phyloP scores from a whole-genome alignment of 1,139 yeast species.

The Debaryomyces coudertii region DNA sequence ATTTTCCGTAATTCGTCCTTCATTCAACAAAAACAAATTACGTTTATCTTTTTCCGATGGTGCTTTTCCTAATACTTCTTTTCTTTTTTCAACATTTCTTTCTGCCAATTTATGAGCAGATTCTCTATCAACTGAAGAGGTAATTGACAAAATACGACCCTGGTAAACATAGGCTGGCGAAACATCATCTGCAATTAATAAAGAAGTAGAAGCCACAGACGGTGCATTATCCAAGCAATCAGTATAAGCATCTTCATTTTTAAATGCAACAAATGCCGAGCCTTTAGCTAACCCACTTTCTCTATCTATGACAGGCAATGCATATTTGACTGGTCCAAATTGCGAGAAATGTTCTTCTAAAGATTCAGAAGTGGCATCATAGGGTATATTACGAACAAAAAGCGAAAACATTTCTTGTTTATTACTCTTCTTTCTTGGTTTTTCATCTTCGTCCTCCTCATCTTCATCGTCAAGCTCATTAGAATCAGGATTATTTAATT shows the following conservation, averaged over 20 bases:
- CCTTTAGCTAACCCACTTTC: conserved; percentile 89
- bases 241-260: conserved; percentile 59
- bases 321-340: conserved; percentile 90
- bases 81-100: conserved; percentile 71
- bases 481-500: conserved; percentile 22
- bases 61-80: conserved; percentile 77
- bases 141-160: conserved; percentile 83
- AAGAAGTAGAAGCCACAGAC: conserved; percentile 69
- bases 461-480: conserved; percentile 34
- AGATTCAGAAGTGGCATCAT: conserved; percentile 85
- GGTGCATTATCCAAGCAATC: conserved; percentile 83
- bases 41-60: conserved; percentile 82
- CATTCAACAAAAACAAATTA: conserved; percentile 82
- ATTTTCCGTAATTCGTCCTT: conserved; percentile 84
- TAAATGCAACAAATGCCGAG: conserved; percentile 92
- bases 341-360: conserved; percentile 74
- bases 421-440: conserved; percentile 48
- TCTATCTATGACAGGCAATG: conserved; percentile 88
- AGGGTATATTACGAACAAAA: conserved; percentile 91
- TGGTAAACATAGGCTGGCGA: conserved; percentile 87
- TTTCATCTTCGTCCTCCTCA: conserved; percentile 34
- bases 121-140: conserved; percentile 85
- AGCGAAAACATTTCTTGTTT: conserved; percentile 71
- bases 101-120: conserved; percentile 81
- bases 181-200: conserved; percentile 90